These are phyloP conservation scores for Leccinum olivaceopallidum DNA, from an alignment of 768 basidiomycete genomes.

Conservation along the genomic window DNA sequence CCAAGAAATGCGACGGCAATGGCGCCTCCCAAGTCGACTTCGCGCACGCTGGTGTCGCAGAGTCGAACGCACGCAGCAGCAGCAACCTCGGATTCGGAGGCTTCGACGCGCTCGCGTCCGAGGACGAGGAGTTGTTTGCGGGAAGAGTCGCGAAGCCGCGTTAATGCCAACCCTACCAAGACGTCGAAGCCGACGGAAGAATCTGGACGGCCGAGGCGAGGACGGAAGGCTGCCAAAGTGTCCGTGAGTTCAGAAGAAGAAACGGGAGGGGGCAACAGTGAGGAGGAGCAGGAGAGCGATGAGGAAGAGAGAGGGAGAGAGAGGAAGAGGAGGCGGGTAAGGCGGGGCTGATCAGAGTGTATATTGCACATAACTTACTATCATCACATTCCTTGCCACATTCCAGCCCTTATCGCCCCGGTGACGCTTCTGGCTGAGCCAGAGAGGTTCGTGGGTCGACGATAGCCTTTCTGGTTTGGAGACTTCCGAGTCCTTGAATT, in stretches of 20 bases:
- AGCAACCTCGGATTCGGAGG: constrained; percentile 25
- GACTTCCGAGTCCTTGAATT: too few species aligned
- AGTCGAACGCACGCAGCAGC: constrained; percentile 7
- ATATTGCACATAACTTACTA: too few species aligned
- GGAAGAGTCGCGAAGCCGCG: constrained; percentile 21
- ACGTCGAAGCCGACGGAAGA: constrained; percentile 8
- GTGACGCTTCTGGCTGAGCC: too few species aligned
- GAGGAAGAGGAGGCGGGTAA: constrained; percentile 33
- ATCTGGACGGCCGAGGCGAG: constrained; percentile 6
- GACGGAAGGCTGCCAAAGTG: not conserved
- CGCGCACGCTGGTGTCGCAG: constrained; percentile 25
- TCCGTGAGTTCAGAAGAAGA: constrained; percentile 13
- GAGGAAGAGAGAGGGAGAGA: constrained; percentile 22
- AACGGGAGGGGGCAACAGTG: constrained; percentile 3
- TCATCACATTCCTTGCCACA: too few species aligned
- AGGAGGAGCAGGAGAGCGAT: constrained; percentile 14
- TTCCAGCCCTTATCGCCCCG: too few species aligned
- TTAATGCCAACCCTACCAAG: constrained; percentile 4
- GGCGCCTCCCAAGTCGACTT: constrained; percentile 17
- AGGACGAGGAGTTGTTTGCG: constrained; percentile 26
- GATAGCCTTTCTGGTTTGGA: too few species aligned
- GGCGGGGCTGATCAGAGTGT: not conserved
- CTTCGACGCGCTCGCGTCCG: constrained; percentile 17
- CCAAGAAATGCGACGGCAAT: not conserved
- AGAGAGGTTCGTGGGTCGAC: too few species aligned